Percentiles rank a stretch among this genome's conserved stretches.
These are phyloP conservation scores for Chlorella sp. DNA, from an alignment of 139 green algal genomes.

Conservation along the genomic window DNA sequence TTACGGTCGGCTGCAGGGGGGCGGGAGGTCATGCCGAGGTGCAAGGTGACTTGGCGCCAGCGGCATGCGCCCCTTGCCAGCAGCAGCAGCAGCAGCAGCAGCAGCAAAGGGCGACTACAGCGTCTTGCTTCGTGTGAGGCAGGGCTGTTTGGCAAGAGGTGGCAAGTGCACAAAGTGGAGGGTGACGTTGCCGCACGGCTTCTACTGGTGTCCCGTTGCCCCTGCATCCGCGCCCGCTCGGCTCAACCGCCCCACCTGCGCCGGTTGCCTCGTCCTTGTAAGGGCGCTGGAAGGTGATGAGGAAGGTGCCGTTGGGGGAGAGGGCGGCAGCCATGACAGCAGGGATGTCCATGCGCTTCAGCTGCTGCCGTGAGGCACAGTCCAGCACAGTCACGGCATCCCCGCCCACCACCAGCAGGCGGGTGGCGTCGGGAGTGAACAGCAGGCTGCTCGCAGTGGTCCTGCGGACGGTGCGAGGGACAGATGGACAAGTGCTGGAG, in stretches of 20 bases:
- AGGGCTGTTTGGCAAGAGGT: background rate
- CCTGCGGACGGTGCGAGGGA: background rate
- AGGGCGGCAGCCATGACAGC: constrained; percentile 54
- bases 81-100: background rate
- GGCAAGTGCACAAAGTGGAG: background rate
- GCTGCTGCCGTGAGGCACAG: background rate
- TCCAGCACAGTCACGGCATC: constrained; percentile 45
- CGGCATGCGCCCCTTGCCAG: too few relatives aligned
- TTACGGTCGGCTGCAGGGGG: background rate
- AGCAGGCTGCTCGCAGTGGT: constrained; percentile 19
- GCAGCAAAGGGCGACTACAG: background rate
- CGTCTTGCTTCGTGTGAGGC: too few relatives aligned
- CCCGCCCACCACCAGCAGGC: constrained; percentile 34
- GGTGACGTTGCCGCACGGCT: background rate
- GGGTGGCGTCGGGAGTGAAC: constrained; percentile 46
- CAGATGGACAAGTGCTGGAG: background rate
- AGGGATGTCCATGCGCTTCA: constrained; percentile 35
- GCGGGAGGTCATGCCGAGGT: background rate
- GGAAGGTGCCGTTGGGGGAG: constrained; percentile 53
- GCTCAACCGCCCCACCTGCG: background rate
- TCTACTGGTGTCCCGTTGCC: background rate
- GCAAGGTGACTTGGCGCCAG: background rate
- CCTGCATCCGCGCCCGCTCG: background rate
- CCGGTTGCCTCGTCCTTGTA: constrained; percentile 59
- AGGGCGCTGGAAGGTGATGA: constrained; percentile 72